Percentiles rank a stretch among this genome's conserved stretches.
These are phyloP conservation scores for Diplodia intermedia DNA, from an alignment of 2,329 filamentous ascomycete species.

Conservation along the genomic window DNA sequence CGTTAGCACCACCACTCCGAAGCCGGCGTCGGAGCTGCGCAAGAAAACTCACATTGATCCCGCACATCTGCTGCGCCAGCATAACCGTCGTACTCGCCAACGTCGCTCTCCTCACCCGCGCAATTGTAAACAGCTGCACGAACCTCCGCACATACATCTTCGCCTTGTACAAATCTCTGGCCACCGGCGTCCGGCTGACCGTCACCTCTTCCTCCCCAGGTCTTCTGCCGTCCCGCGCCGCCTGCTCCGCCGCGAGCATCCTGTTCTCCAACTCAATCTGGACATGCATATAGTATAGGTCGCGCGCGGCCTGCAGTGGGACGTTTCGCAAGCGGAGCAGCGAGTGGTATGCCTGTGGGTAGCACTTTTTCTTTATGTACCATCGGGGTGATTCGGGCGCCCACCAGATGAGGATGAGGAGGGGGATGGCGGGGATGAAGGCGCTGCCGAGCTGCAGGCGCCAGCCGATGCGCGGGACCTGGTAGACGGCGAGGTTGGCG, in stretches of 20 bases:
- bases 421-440: conserved; percentile 40
- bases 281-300: conserved; percentile 58
- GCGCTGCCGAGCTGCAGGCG: conserved; percentile 40
- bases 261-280: conserved; percentile 44
- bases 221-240: conserved; percentile 34
- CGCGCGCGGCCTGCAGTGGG: conserved; percentile 60
- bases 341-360: conserved; percentile 37
- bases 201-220: neutral
- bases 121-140: conserved; percentile 38
- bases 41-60: conserved; percentile 42
- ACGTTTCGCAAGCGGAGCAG: conserved; percentile 62
- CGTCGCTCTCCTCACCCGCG: conserved; percentile 40
- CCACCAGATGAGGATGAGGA: conserved; percentile 39
- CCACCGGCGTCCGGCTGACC: conserved; percentile 15
- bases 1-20: conserved; percentile 31
- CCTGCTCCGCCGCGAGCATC: conserved; percentile 43
- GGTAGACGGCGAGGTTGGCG: conserved; percentile 38
- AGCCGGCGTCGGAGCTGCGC: conserved; percentile 12
- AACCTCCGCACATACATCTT: conserved; percentile 20
- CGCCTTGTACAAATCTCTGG: conserved; percentile 25
- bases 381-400: conserved; percentile 40
- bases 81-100: conserved; percentile 41
- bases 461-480: conserved; percentile 40
- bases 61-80: conserved; percentile 44
- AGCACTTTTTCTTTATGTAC: conserved; percentile 40